phyloP scores from a whole-genome alignment of 2,329 filamentous ascomycete genomes.

The Apiospora marii region DNA sequence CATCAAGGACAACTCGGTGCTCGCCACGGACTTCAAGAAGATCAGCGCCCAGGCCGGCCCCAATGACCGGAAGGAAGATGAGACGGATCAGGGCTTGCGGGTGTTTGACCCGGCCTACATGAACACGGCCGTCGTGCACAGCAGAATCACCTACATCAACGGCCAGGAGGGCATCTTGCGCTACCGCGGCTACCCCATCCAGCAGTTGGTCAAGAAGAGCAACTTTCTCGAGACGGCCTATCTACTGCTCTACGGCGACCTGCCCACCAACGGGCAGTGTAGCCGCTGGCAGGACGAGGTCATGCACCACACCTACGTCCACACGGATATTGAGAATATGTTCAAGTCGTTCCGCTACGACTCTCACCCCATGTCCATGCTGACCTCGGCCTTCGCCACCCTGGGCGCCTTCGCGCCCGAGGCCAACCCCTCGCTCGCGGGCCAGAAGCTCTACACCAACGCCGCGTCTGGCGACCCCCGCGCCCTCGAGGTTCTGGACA shows the following conservation, averaged over 20 bases:
- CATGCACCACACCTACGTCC: slow-evolving; percentile 59
- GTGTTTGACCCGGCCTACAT: slow-evolving; percentile 61
- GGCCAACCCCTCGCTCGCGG: slow-evolving; percentile 57
- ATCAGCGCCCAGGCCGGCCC: slow-evolving; percentile 48
- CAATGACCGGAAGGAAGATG: slow-evolving; percentile 51
- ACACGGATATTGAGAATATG: slow-evolving; percentile 58
- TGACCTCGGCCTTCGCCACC: slow-evolving; percentile 58
- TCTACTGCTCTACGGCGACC: slow-evolving; percentile 59
- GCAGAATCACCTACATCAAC: slow-evolving; percentile 61
- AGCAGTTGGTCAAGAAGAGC: slow-evolving; percentile 57
- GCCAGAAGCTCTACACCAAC: slow-evolving; percentile 58
- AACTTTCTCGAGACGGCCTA: slow-evolving; percentile 59
- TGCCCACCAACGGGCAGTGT: slow-evolving; percentile 53
- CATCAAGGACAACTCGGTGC: slow-evolving; percentile 57
- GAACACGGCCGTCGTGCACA: slow-evolving; percentile 60
- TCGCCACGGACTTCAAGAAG: slow-evolving; percentile 60
- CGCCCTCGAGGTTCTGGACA: slow-evolving; percentile 54
- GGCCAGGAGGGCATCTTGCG: slow-evolving; percentile 59
- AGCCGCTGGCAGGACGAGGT: slow-evolving; percentile 54
- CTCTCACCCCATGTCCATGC: slow-evolving; percentile 61
- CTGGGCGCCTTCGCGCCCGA: slow-evolving; percentile 58
- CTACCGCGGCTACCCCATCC: slow-evolving; percentile 60
- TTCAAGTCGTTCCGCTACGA: slow-evolving; percentile 60
- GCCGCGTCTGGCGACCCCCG: slow-evolving; percentile 50
- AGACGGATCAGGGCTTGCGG: slow-evolving; percentile 57